Evolutionary conservation across 1,139 yeast genomes (phyloP).

Genomic region (Pichia sp.): DNA sequence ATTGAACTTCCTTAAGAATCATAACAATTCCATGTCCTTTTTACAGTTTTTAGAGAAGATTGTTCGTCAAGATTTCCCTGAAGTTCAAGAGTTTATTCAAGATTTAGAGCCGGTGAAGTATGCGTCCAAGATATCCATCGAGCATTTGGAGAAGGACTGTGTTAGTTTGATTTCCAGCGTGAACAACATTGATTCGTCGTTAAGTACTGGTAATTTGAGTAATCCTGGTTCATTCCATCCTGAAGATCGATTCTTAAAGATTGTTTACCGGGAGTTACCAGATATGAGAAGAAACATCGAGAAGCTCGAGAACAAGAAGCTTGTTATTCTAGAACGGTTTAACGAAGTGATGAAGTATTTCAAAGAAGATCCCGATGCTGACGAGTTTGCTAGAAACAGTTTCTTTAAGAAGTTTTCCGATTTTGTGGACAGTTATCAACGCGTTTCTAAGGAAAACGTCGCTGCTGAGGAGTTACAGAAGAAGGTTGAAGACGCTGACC

Average conservation of each 20-base stretch:
- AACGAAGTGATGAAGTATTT: slow-evolving; percentile 69
- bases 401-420: slow-evolving; percentile 79
- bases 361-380: slow-evolving; percentile 72
- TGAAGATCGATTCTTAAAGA: slow-evolving; percentile 58
- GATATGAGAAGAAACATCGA: slow-evolving; percentile 69
- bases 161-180: slow-evolving; percentile 54
- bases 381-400: slow-evolving; percentile 61
- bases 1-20: slow-evolving; percentile 74
- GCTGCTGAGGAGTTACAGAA: slow-evolving; percentile 78
- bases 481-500: slow-evolving; percentile 73
- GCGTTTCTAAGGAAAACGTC: slow-evolving; percentile 73
- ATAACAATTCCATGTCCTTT: slow-evolving; percentile 74
- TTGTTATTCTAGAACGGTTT: slow-evolving; percentile 63
- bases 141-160: slow-evolving; percentile 64
- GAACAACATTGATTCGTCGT: slow-evolving; percentile 67
- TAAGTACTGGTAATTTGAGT: slow-evolving; percentile 74
- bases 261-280: slow-evolving; percentile 63
- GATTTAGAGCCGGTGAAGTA: slow-evolving; percentile 59
- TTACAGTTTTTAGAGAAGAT: slow-evolving; percentile 78
- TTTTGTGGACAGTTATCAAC: slow-evolving; percentile 72
- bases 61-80: slow-evolving; percentile 66
- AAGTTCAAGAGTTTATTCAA: slow-evolving; percentile 53
- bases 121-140: slow-evolving; percentile 66
- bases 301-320: slow-evolving; percentile 59
- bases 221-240: slow-evolving; percentile 78